These are phyloP conservation scores for Aspergillus cristatus DNA, from an alignment of 495 filamentous ascomycete genomes.

Conservation along the genomic window DNA sequence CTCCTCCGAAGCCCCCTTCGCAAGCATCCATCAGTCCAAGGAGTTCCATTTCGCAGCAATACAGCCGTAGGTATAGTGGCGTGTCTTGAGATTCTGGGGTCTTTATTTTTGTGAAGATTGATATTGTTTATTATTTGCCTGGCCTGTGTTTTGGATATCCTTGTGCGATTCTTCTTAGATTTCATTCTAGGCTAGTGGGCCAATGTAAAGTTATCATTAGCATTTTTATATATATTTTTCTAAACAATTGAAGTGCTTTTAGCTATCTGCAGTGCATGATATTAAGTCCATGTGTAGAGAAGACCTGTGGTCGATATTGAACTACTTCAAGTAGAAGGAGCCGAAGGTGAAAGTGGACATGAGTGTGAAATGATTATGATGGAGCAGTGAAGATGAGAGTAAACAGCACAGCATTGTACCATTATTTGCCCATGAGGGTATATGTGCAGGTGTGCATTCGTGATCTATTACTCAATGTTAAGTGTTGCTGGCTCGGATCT, in stretches of 20 bases:
- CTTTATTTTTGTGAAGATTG: constrained; percentile 5
- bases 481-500: constrained; percentile 18
- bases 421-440: too few species aligned
- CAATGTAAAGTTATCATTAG: constrained; percentile 16
- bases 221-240: constrained; percentile 2
- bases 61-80: constrained; percentile 21
- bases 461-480: too few species aligned
- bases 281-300: too few species aligned
- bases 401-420: too few species aligned
- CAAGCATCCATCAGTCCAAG: constrained; percentile 38
- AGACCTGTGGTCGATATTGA: too few species aligned
- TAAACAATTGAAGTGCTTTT: constrained; percentile 1
- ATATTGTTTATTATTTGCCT: constrained; percentile 8
- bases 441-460: too few species aligned
- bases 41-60: constrained; percentile 30
- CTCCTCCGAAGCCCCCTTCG: constrained; percentile 17
- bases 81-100: constrained; percentile 9
- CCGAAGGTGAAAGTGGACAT: too few species aligned
- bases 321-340: too few species aligned
- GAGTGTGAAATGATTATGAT: too few species aligned
- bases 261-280: too few species aligned
- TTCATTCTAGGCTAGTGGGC: constrained; percentile 8
- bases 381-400: too few species aligned
- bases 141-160: constrained; percentile 26
- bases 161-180: constrained; percentile 4